Percentiles rank a stretch among this genome's conserved stretches.
These are phyloP conservation scores for Pseudogymnoascus sp. DNA, from an alignment of 2,329 filamentous ascomycete genomes.

Conservation along the genomic window DNA sequence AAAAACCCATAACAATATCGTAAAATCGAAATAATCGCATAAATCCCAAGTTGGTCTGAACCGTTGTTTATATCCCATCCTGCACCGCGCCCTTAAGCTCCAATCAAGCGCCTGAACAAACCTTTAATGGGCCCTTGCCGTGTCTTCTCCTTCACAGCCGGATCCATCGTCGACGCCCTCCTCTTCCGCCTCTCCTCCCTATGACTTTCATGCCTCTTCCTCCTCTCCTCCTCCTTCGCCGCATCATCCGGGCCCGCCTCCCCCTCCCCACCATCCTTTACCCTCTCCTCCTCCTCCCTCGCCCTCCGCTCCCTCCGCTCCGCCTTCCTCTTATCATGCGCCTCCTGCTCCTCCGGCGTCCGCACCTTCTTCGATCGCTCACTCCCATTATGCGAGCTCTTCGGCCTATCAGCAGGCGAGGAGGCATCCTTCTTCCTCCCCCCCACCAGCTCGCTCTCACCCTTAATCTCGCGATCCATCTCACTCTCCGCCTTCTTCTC, in stretches of 20 bases:
- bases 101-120: background rate
- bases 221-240: conserved; percentile 9
- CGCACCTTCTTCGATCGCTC: too few relatives aligned
- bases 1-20: background rate
- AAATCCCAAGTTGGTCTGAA: background rate
- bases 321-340: too few relatives aligned
- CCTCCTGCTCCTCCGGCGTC: too few relatives aligned
- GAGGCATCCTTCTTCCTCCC: too few relatives aligned
- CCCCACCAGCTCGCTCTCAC: too few relatives aligned
- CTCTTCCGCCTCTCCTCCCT: conserved; percentile 8
- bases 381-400: too few relatives aligned
- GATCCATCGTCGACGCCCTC: background rate
- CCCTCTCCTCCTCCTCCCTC: background rate
- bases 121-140: background rate
- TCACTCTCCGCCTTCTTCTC: too few relatives aligned
- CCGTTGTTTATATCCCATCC: background rate
- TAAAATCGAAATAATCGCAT: background rate
- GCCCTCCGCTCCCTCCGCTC: conserved; percentile 14
- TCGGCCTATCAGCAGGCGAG: too few relatives aligned
- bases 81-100: background rate
- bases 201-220: conserved; percentile 9
- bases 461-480: too few relatives aligned
- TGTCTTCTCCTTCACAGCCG: background rate
- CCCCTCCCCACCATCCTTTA: background rate
- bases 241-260: background rate